Percentiles rank a stretch among this genome's conserved stretches.
These are phyloP conservation scores for Periglandula ipomoeae DNA, from an alignment of 2,329 filamentous ascomycete genomes.

Conservation along the genomic window DNA sequence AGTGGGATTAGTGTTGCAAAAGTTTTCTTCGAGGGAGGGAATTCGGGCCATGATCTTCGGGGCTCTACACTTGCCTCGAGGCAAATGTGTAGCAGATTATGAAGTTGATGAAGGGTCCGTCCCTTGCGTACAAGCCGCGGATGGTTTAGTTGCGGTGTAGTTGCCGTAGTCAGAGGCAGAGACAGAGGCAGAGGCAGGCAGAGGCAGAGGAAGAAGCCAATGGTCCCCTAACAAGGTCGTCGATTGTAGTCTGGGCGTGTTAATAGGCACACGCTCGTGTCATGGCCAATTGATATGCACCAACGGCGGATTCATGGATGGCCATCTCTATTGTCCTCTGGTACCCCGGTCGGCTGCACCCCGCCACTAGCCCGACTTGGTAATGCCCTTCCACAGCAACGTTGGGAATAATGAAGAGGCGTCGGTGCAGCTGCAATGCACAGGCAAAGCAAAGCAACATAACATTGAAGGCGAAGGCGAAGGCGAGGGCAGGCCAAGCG, in stretches of 20 bases:
- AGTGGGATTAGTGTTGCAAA: background rate
- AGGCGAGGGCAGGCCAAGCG: slow-evolving; percentile 8
- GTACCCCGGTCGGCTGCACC: slow-evolving; percentile 3
- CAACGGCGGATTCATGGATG: background rate
- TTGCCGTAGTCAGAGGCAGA: background rate
- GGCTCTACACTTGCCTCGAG: background rate
- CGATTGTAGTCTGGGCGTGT: background rate
- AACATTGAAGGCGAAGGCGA: slow-evolving; percentile 8
- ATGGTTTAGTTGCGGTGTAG: background rate
- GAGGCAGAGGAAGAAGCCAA: background rate
- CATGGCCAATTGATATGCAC: slow-evolving; percentile 1
- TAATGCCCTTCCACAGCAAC: slow-evolving; percentile 2
- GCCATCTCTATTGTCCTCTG: slow-evolving; percentile 9
- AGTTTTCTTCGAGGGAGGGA: slow-evolving; percentile 5
- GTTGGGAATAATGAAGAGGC: slow-evolving; percentile 1
- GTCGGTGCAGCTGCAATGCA: slow-evolving; percentile 7
- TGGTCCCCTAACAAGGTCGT: background rate
- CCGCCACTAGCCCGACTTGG: slow-evolving; percentile 8
- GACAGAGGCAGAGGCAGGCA: background rate
- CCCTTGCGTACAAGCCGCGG: background rate
- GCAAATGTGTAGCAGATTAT: background rate
- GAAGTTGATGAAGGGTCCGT: background rate
- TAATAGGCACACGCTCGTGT: background rate
- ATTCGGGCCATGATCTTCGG: slow-evolving; percentile 1
- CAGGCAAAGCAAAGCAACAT: background rate